A percentile compares a stretch with the other conserved stretches of the same genome.
These are phyloP conservation scores for Yamadazyma pseudoaaseri DNA, from an alignment of 1,139 yeast species.

Conservation along the genomic window DNA sequence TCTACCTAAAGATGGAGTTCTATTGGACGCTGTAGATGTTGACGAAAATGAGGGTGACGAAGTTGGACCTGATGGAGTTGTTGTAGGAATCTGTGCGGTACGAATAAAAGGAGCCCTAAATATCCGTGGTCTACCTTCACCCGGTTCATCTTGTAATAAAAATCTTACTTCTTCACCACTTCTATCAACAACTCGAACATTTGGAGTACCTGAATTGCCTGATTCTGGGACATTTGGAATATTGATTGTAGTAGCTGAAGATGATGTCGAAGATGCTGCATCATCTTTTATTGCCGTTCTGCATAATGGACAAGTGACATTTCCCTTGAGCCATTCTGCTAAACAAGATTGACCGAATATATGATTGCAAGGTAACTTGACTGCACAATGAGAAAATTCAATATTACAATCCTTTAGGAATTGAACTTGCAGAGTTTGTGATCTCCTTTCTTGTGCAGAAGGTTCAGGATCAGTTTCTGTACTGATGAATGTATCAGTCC, in stretches of 20 bases:
- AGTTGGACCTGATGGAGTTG: background rate
- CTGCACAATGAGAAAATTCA: constrained; percentile 57
- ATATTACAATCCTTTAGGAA: constrained; percentile 21
- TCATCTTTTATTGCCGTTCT: constrained; percentile 43
- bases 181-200: constrained; percentile 6
- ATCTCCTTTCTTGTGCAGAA: background rate
- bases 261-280: constrained; percentile 3
- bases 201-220: constrained; percentile 2
- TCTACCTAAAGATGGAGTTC: constrained; percentile 3
- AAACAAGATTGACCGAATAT: constrained; percentile 74
- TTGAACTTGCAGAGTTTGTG: constrained; percentile 4
- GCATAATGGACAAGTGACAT: constrained; percentile 80
- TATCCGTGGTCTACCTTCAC: background rate
- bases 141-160: background rate
- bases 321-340: constrained; percentile 68
- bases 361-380: constrained; percentile 79
- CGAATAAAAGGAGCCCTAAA: background rate
- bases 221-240: background rate
- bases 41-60: background rate
- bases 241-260: background rate
- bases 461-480: background rate
- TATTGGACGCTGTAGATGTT: background rate
- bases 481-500: constrained; percentile 4
- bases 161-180: constrained; percentile 5
- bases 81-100: background rate